A percentile compares a stretch with the other conserved stretches of the same genome.
Evolutionary conservation across 2,329 filamentous ascomycete genomes (phyloP).

Genomic region (Fusarium haematococcum): DNA sequence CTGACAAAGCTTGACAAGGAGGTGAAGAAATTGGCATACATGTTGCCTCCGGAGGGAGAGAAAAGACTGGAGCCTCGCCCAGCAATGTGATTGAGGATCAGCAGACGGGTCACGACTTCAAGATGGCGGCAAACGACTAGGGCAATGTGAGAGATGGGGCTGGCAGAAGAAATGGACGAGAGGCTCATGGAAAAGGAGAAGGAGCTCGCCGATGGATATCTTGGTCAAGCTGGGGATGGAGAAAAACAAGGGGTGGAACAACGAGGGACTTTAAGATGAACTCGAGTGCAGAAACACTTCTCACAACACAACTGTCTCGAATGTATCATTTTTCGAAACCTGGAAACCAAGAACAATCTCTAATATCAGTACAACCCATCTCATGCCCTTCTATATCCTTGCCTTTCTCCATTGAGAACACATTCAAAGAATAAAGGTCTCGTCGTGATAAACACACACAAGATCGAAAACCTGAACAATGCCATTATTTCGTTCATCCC

Average conservation of each 20-base stretch:
- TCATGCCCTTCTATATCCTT: background rate
- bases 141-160: background rate
- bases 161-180: background rate
- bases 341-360: background rate
- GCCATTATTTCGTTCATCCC: background rate
- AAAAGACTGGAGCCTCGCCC: background rate
- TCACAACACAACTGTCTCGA: background rate
- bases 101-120: background rate
- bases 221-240: background rate
- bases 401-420: background rate
- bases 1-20: background rate
- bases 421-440: background rate
- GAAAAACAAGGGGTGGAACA: background rate
- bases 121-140: background rate
- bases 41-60: background rate
- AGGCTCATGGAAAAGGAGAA: fast-evolving
- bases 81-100: background rate
- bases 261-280: background rate
- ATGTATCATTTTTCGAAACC: background rate
- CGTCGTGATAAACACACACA: background rate
- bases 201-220: background rate
- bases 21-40: background rate
- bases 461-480: background rate
- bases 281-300: background rate
- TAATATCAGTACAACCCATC: background rate